Evolutionary conservation across 2,329 filamentous ascomycete species (phyloP).

Genomic region (Hypoxylon sp.): DNA sequence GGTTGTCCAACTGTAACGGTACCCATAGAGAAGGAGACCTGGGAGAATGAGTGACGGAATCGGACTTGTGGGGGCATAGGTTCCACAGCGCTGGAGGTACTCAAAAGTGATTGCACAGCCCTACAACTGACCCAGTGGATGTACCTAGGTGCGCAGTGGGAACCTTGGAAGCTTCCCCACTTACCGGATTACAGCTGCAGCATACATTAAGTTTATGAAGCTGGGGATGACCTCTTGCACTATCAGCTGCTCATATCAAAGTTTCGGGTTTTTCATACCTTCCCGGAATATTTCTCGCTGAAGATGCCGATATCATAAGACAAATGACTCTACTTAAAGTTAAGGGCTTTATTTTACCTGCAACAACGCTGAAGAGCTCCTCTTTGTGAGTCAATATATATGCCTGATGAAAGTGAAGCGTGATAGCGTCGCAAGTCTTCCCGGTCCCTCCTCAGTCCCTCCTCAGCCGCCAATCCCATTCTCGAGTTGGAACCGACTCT

Average conservation of each 20-base stretch:
- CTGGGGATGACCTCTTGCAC: slow-evolving; percentile 37
- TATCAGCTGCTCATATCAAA: slow-evolving; percentile 35
- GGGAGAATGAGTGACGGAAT: slow-evolving; percentile 26
- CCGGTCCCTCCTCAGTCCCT: slow-evolving; percentile 10
- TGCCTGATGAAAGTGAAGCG: slow-evolving; percentile 19
- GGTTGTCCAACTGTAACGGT: background rate
- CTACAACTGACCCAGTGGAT: slow-evolving; percentile 25
- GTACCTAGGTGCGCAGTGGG: background rate
- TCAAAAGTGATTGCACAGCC: slow-evolving; percentile 33
- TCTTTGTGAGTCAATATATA: slow-evolving; percentile 28
- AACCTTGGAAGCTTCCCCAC: slow-evolving; percentile 36
- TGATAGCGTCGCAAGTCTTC: slow-evolving; percentile 36
- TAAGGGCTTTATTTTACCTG: background rate
- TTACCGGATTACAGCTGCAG: slow-evolving; percentile 35
- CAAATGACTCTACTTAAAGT: slow-evolving; percentile 23
- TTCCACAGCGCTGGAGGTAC: background rate
- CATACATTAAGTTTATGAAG: slow-evolving; percentile 14
- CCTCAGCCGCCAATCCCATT: slow-evolving; percentile 30
- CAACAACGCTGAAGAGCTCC: background rate
- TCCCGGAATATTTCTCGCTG: background rate
- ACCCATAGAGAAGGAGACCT: background rate
- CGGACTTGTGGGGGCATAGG: slow-evolving; percentile 1
- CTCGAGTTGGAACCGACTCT: slow-evolving; percentile 18
- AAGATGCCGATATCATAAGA: background rate
- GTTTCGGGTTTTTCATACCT: slow-evolving; percentile 22